These are phyloP conservation scores for Chrysopogon serrulatus DNA, from an alignment of 176 grass and related monocot species.

Conservation along the genomic window DNA sequence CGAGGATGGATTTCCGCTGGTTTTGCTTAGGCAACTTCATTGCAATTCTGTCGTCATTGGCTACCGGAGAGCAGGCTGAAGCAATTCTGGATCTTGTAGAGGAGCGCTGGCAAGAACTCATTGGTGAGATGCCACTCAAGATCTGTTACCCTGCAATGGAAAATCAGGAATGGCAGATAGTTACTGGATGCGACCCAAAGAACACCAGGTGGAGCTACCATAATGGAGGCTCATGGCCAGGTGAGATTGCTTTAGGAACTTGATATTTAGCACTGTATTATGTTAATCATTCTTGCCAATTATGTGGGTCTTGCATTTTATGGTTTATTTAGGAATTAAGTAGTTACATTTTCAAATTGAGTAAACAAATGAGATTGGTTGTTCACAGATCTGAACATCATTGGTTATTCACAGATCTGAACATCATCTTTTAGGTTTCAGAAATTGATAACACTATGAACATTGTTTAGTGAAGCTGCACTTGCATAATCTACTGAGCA, in stretches of 20 bases:
- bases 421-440: not conserved
- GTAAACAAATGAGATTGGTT: not conserved
- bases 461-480: not conserved
- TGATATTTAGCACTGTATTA: not conserved
- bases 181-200: constrained; percentile 65
- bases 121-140: constrained; percentile 74
- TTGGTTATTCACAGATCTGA: not conserved
- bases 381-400: not conserved
- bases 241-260: constrained; percentile 17
- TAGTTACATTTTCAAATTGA: not conserved
- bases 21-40: constrained; percentile 78
- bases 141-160: constrained; percentile 77
- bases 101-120: constrained; percentile 57
- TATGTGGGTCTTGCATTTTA: not conserved
- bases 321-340: not conserved
- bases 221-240: constrained; percentile 70
- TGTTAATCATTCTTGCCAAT: not conserved
- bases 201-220: constrained; percentile 84
- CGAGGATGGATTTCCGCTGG: constrained; percentile 81
- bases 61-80: constrained; percentile 52
- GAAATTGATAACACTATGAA: not conserved
- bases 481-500: not conserved
- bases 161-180: constrained; percentile 60
- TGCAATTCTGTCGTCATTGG: constrained; percentile 64
- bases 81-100: constrained; percentile 76